Conservation (phyloP, 2,329 filamentous ascomycete genomes). For the Beauveria scarabaeidicola region DNA sequence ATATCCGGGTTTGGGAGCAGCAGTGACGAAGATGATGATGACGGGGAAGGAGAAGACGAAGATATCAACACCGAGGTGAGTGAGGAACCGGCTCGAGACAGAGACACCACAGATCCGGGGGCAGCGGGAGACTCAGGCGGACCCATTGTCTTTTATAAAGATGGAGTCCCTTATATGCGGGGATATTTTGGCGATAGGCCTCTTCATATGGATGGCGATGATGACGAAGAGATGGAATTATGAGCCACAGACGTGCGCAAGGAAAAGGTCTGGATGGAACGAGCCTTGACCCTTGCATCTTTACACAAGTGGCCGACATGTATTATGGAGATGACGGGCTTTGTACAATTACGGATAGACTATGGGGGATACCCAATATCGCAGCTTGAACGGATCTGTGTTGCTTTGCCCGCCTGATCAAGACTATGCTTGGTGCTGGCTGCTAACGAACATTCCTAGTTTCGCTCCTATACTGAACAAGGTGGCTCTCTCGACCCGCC, state of each 20-base stretch:
- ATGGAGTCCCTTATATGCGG: background rate
- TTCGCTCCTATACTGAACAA: slow-evolving; percentile 49
- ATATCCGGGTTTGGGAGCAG: slow-evolving; percentile 90
- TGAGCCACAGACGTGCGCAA: slow-evolving; percentile 2
- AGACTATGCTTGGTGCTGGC: background rate
- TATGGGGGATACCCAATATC: background rate
- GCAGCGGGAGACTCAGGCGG: background rate
- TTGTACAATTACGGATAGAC: slow-evolving; percentile 9
- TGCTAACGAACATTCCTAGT: slow-evolving; percentile 28
- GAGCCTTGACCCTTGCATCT: background rate
- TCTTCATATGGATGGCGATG: background rate
- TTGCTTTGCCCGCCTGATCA: background rate
- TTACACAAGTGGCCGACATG: background rate
- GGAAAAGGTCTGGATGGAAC: background rate
- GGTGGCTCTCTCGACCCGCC: slow-evolving; percentile 44
- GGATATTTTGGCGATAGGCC: slow-evolving; percentile 4
- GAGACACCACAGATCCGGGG: background rate
- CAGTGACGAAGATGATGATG: slow-evolving; percentile 93
- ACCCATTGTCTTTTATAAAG: background rate
- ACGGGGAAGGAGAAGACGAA: slow-evolving; percentile 77
- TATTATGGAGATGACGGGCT: background rate
- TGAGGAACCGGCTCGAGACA: slow-evolving; percentile 19
- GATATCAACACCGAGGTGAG: slow-evolving; percentile 62
- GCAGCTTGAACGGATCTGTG: slow-evolving; percentile 15
- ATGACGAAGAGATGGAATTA: slow-evolving; percentile 9